Conservation (phyloP, 2,329 filamentous ascomycete genomes). For the Scedosporium aurantiacum region DNA sequence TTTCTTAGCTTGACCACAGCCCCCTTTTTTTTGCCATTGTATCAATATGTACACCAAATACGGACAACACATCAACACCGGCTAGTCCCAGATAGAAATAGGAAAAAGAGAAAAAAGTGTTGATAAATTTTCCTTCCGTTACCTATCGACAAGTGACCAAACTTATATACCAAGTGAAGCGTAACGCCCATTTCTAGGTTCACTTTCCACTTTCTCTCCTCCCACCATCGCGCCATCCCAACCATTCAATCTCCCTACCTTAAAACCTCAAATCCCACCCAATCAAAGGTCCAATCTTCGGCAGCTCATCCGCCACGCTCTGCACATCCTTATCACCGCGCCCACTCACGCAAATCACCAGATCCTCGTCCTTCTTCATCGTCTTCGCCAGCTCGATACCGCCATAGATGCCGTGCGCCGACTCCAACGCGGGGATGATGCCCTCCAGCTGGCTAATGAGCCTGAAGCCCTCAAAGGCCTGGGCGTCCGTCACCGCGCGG, state of each 20-base stretch:
- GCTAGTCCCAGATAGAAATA: neutral
- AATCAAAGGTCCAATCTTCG: conserved; percentile 78
- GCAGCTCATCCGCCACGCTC: conserved; percentile 90
- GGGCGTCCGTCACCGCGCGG: conserved; percentile 79
- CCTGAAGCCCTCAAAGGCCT: conserved; percentile 82
- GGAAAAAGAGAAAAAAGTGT: neutral
- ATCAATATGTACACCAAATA: conserved; percentile 5
- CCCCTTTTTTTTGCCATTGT: conserved; percentile 2
- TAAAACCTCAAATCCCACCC: conserved; percentile 59
- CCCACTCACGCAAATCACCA: conserved; percentile 89
- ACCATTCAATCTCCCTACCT: conserved; percentile 5
- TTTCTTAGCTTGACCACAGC: neutral
- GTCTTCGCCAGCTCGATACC: conserved; percentile 85
- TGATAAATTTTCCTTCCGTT: neutral
- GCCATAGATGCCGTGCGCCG: conserved; percentile 83
- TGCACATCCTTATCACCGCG: conserved; percentile 98
- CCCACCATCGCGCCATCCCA: neutral
- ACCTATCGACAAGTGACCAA: neutral
- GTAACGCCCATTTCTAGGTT: neutral
- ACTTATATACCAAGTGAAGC: neutral
- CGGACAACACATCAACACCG: neutral
- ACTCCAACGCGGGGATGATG: conserved; percentile 93
- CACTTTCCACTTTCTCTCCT: neutral
- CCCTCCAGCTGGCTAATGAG: conserved; percentile 81
- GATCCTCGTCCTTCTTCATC: conserved; percentile 76